Percentiles rank a stretch among this genome's conserved stretches.
phyloP scores from a whole-genome alignment of 2,329 filamentous ascomycete genomes.

The Pseudogymnoascus sp. region DNA sequence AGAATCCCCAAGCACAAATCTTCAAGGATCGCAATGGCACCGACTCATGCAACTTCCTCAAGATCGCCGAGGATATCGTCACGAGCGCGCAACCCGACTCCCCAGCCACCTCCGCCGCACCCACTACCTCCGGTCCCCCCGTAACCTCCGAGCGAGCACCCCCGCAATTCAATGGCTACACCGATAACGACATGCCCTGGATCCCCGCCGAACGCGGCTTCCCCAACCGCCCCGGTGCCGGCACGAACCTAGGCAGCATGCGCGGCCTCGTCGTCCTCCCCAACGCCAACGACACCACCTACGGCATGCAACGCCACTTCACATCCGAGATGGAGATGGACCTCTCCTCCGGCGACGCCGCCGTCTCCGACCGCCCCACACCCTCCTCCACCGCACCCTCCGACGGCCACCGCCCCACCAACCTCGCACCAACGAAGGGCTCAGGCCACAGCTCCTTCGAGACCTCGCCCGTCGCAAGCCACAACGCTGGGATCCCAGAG shows the following conservation, averaged over 20 bases:
- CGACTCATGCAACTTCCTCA: constrained; percentile 48
- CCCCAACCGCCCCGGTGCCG: not conserved
- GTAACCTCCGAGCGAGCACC: not conserved
- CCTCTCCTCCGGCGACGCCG: constrained; percentile 41
- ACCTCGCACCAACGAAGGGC: constrained; percentile 17
- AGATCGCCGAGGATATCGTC: constrained; percentile 55
- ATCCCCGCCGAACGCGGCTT: not conserved
- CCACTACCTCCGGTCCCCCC: not conserved
- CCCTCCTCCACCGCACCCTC: constrained; percentile 49
- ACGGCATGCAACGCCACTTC: not conserved
- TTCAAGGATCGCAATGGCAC: constrained; percentile 33
- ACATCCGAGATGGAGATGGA: constrained; percentile 33
- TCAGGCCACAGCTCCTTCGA: constrained; percentile 38
- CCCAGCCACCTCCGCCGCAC: constrained; percentile 17
- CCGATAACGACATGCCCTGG: not conserved
- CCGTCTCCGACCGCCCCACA: constrained; percentile 46
- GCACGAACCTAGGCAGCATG: not conserved
- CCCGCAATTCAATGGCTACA: not conserved
- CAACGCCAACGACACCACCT: not conserved
- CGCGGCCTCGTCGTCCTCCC: not conserved
- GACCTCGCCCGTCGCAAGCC: constrained; percentile 38
- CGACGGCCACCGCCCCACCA: constrained; percentile 26
- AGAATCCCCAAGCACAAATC: constrained; percentile 8
- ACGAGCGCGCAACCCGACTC: not conserved
- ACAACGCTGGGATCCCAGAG: not conserved